These are phyloP conservation scores for Coemansia erecta DNA, from an alignment of 192 early-diverging fungal genomes.

Conservation along the genomic window DNA sequence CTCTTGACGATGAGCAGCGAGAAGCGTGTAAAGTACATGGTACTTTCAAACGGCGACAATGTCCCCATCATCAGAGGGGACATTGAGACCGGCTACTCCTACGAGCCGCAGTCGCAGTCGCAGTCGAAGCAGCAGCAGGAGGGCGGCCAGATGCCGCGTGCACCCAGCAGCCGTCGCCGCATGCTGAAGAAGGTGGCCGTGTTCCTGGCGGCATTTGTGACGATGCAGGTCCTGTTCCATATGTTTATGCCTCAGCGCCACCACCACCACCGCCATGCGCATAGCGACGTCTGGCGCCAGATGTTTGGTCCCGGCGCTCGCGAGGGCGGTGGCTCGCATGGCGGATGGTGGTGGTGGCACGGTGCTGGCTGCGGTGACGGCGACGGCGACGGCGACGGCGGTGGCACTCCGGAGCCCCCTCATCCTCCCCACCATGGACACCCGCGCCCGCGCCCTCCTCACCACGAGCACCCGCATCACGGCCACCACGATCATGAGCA, in stretches of 20 bases:
- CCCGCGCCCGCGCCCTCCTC: slow-evolving; percentile 1
- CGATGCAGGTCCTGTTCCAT: slow-evolving; percentile 4
- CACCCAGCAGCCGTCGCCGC: slow-evolving; percentile 6
- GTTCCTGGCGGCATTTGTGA: slow-evolving; percentile 1
- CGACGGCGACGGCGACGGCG: too few relatives aligned
- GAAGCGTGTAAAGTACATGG: slow-evolving; percentile 29
- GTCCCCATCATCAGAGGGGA: slow-evolving; percentile 18
- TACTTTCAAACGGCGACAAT: slow-evolving; percentile 22
- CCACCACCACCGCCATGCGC: neutral
- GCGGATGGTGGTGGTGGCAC: slow-evolving; percentile 1
- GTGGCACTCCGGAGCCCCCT: neutral
- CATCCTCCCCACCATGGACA: slow-evolving; percentile 3
- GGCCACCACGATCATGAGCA: slow-evolving; percentile 1
- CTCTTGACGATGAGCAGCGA: slow-evolving; percentile 36
- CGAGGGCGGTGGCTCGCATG: neutral
- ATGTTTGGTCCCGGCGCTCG: neutral
- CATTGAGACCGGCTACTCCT: slow-evolving; percentile 30
- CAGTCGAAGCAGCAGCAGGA: slow-evolving; percentile 1
- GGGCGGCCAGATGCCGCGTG: neutral
- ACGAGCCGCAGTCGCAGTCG: slow-evolving; percentile 16
- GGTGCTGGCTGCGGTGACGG: neutral
- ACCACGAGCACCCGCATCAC: neutral
- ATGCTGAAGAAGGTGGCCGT: slow-evolving; percentile 7
- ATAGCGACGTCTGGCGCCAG: neutral
- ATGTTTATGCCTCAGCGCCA: neutral